Base-by-base conservation (phyloP, 1,284 basidiomycete genomes). In the Agaricales sp. region DNA sequence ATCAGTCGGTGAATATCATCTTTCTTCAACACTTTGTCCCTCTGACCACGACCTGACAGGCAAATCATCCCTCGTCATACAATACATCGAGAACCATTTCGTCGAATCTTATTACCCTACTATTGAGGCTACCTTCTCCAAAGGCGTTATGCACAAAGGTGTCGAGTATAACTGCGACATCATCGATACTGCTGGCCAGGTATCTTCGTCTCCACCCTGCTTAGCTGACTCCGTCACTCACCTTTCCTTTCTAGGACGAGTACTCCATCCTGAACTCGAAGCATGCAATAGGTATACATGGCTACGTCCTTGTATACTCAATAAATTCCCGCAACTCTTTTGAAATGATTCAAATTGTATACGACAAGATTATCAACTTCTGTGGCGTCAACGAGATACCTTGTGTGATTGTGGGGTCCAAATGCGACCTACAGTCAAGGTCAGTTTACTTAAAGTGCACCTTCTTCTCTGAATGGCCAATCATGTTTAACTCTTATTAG, bases 121-220 rank as follows among this genome's bases (percentile, higher is more conserved):
- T 53, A 97, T 97, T 63, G 94, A 97, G 67, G 81, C 76, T 58
- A 91, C 87, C 43, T 90, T 90, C 63, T 76, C 82, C 55, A 97
- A 96, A 75, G 78, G 74, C 45, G 79, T 98, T 67, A 79, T 77
- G 56, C 82, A 87, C 72, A 87, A 88, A 53, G 91, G 91, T 49
- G 73, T 79, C 43, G 86, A 93, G 57, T 98, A 91, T 62, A 82
- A 92, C 56, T 92, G 92, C 71, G 93, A 98, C 71, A 97, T 99
- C 70, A 92, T 99, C 62, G 96, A 99, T 69, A 97, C 94, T 52
- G 96, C 96, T 50, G 96, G 96, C 45, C 93, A 99, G 79, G 85
- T 79, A 51, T 53, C 8, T 11, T 61, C 50, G 19, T 16, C 48
- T 39, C 24, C 35, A 8, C 4, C 46, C 20, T 8, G 13, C 30